Evolutionary conservation across 176 grass and related monocot species (phyloP), one percentile per base, ranked within the genome.

Genomic region (Carex cristatella): DNA sequence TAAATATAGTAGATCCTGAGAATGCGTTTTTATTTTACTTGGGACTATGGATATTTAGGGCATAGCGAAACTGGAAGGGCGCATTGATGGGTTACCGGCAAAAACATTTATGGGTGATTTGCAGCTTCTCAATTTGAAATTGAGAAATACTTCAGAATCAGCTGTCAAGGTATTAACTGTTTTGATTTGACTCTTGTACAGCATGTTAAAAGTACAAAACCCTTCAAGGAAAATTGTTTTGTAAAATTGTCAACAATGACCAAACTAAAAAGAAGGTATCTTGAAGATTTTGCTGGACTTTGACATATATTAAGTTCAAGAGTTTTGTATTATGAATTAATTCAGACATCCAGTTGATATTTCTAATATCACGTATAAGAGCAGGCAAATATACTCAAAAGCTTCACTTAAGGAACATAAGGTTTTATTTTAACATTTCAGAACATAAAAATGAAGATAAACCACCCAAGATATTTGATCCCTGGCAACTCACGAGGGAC

Each of bases 391-490:
- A 65, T 67, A 69, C 5, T 66, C 10, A 9, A 83, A 67, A 27
- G 42, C 13, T 64, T 8, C 68, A 68, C 28, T 58, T 2, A 33
- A 33, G 2, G 4, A 77, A 83, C 8, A 18, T 83, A 31, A 83
- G 14, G 19, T 69, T 83, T 68, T 84, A 48, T 64, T 79, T 82
- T 85, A 66, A 87, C 46, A 79, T 58, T 82, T 69, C 93, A 99
- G 96, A 92, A 92, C 42, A 82, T 99, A 55, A 99, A 95, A 87
- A 94, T 99, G 89, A 99, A 95, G 74, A 86, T 94, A 86, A 99
- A 88, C 84, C 87, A 92, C 79, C 91, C 93, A 83, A 95, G 96
- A 86, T 94, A 89, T 85, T 59, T 95, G 82, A 90, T 95, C 85
- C 93, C 93, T 44, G 80, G 83, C 62, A 85, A 86, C 86, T 87